These are phyloP conservation scores for Staphylotrichum longicolle DNA, from an alignment of 495 filamentous ascomycete species.

Conservation along the genomic window DNA sequence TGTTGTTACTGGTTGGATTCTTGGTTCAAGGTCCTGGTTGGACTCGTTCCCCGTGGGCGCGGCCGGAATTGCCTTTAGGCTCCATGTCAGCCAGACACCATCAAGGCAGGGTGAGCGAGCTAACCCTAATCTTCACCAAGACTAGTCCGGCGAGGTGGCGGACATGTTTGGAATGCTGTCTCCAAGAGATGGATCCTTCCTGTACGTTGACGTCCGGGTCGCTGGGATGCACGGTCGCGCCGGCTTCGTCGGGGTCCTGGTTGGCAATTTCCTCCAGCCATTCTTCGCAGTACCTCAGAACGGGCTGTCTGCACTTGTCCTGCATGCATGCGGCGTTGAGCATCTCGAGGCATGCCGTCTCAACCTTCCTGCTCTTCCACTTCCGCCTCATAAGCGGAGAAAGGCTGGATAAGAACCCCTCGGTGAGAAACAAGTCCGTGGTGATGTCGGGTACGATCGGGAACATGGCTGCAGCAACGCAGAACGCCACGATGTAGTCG, in stretches of 20 bases:
- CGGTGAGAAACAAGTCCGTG: slow-evolving; percentile 73
- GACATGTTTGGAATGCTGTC: slow-evolving; percentile 50
- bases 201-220: slow-evolving; percentile 39
- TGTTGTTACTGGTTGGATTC: slow-evolving; percentile 49
- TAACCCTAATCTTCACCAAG: slow-evolving; percentile 69
- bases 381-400: slow-evolving; percentile 69
- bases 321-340: slow-evolving; percentile 88
- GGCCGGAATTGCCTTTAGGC: slow-evolving; percentile 53
- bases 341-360: slow-evolving; percentile 79
- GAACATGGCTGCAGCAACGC: slow-evolving; percentile 81
- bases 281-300: slow-evolving; percentile 72
- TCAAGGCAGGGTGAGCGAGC: slow-evolving; percentile 29
- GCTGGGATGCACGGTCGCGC: slow-evolving; percentile 45
- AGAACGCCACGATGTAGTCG: slow-evolving; percentile 73
- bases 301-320: slow-evolving; percentile 69
- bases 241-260: slow-evolving; percentile 59
- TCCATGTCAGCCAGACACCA: slow-evolving; percentile 48
- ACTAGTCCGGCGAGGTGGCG: slow-evolving; percentile 77
- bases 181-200: slow-evolving; percentile 47
- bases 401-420: slow-evolving; percentile 72
- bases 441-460: slow-evolving; percentile 72
- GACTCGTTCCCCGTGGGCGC: slow-evolving; percentile 31
- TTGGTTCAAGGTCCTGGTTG: slow-evolving; percentile 42
- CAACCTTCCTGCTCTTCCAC: slow-evolving; percentile 72
- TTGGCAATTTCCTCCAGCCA: slow-evolving; percentile 80